A percentile compares a stretch with the other conserved stretches of the same genome.
Evolutionary conservation across 805 yeast species (phyloP).

Genomic region (Metschnikowia borealis): DNA sequence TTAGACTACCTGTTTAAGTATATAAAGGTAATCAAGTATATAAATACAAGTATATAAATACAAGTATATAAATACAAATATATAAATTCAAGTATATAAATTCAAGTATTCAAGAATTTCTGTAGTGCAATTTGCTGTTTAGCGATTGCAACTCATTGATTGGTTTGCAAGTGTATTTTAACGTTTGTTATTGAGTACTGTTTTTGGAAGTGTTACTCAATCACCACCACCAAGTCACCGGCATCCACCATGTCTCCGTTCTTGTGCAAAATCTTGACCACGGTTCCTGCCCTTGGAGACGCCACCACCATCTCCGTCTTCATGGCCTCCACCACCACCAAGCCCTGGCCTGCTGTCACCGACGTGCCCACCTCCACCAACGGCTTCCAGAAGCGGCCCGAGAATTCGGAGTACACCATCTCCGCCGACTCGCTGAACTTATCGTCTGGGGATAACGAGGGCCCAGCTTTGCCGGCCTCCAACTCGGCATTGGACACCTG

Average conservation of each 20-base stretch:
- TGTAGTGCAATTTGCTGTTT: too few species aligned
- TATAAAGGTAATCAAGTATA: too few species aligned
- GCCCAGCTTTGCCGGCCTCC: conserved; percentile 45
- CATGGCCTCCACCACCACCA: conserved; percentile 95
- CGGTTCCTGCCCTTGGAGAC: conserved; percentile 69
- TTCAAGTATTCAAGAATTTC: too few species aligned
- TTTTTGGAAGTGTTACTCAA: too few species aligned
- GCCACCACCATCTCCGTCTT: conserved; percentile 92
- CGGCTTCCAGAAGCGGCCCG: conserved; percentile 97
- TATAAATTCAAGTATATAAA: too few species aligned
- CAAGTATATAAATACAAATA: too few species aligned
- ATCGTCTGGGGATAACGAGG: conserved; percentile 43
- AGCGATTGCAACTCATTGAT: too few species aligned
- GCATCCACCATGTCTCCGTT: conserved; percentile 97
- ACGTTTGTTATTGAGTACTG: too few species aligned
- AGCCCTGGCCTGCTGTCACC: conserved; percentile 71
- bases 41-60: too few species aligned
- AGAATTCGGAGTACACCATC: conserved; percentile 85
- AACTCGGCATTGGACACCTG: conserved; percentile 77
- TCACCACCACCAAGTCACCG: conserved; percentile 89
- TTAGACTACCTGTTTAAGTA: too few species aligned
- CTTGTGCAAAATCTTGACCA: conserved; percentile 64
- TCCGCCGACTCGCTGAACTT: conserved; percentile 74
- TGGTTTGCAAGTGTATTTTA: too few species aligned
- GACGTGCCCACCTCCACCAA: conserved; percentile 73